A percentile compares a stretch with the other conserved stretches of the same genome.
phyloP scores from a whole-genome alignment of 257 asterid species.

The Jacaranda mimosifolia region DNA sequence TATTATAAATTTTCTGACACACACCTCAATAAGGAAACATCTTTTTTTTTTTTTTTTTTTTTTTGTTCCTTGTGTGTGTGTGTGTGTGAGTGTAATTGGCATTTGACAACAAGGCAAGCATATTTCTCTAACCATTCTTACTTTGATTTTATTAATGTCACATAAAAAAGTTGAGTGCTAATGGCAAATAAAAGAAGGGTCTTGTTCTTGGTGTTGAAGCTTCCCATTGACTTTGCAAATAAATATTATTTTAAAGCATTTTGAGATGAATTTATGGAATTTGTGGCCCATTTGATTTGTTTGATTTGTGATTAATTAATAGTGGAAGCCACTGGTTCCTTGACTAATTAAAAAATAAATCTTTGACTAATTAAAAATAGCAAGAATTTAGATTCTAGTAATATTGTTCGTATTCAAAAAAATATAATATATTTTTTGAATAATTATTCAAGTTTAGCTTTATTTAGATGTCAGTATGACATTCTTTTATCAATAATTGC shows the following conservation, averaged over 20 bases:
- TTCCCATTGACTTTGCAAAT: conserved; percentile 5
- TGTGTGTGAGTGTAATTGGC: background rate
- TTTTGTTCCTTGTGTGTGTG: too few species aligned
- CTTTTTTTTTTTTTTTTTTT: too few species aligned
- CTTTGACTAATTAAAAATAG: background rate
- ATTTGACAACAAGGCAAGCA: background rate
- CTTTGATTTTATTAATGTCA: background rate
- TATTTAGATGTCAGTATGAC: background rate
- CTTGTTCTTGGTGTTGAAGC: background rate
- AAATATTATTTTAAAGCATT: background rate
- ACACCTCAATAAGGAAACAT: too few species aligned
- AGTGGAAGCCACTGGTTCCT: background rate
- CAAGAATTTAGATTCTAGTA: conserved; percentile 2
- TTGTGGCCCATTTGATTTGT: conserved; percentile 1
- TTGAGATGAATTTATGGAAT: background rate
- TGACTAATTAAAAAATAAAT: background rate
- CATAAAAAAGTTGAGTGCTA: background rate
- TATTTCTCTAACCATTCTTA: background rate
- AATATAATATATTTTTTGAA: background rate
- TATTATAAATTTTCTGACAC: too few species aligned
- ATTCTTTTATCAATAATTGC: background rate
- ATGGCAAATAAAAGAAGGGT: background rate
- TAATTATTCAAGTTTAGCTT: background rate
- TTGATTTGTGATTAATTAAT: background rate
- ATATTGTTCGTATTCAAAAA: background rate